A percentile compares a stretch with the other conserved stretches of the same genome.
These are phyloP conservation scores for Candida nanaspora DNA, from an alignment of 805 yeast genomes.

Conservation along the genomic window DNA sequence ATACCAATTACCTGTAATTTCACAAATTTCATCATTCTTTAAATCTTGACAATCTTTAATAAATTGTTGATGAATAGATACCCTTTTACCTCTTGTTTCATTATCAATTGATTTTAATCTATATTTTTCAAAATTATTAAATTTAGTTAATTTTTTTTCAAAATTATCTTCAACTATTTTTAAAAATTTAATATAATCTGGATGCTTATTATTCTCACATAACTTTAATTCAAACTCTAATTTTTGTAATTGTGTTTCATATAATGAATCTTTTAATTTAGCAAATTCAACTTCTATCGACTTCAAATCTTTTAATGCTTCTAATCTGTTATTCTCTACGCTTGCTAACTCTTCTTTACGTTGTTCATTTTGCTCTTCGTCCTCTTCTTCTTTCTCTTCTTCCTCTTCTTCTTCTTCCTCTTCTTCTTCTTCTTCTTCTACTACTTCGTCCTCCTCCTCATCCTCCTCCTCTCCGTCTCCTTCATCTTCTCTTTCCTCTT, in stretches of 20 bases:
- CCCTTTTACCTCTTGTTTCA: constrained; percentile 75
- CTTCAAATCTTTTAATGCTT: constrained; percentile 67
- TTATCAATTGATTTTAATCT: constrained; percentile 69
- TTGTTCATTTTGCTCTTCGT: constrained; percentile 18
- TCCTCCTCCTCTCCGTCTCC: constrained; percentile 7
- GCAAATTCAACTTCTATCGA: constrained; percentile 86
- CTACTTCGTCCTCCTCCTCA: constrained; percentile 10
- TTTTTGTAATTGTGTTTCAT: constrained; percentile 72
- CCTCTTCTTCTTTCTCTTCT: constrained; percentile 16
- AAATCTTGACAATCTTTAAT: constrained; percentile 59
- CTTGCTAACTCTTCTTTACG: constrained; percentile 15
- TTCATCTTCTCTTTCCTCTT: constrained; percentile 11
- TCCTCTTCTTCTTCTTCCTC: constrained; percentile 20
- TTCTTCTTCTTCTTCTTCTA: constrained; percentile 14
- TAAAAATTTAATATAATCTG: constrained; percentile 72
- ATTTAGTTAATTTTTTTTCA: constrained; percentile 50
- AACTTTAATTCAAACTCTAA: constrained; percentile 78
- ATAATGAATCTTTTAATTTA: constrained; percentile 70
- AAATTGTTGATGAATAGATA: constrained; percentile 78
- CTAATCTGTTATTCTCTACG: constrained; percentile 34
- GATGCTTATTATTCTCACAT: constrained; percentile 87
- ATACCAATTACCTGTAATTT: constrained; percentile 86
- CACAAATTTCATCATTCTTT: constrained; percentile 55
- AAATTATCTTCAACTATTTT: constrained; percentile 66
- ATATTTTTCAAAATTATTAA: constrained; percentile 43